Conservation (phyloP, 495 filamentous ascomycete species). For the Penicillium lagena region DNA sequence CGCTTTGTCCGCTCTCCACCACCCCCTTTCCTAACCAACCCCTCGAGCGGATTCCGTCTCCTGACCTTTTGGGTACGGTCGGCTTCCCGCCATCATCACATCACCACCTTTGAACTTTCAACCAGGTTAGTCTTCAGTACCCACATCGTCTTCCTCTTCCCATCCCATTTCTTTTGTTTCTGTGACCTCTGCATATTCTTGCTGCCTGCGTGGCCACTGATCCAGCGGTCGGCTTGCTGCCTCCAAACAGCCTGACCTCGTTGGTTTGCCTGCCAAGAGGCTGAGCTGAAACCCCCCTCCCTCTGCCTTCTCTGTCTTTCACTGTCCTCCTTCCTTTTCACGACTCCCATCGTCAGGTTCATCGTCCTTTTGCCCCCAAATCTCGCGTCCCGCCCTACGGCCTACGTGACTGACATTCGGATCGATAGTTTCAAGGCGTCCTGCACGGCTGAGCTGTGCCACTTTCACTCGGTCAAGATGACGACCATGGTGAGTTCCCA, state of each 20-base stretch:
- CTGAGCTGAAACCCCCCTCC: constrained; percentile 9
- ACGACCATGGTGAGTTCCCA: constrained; percentile 42
- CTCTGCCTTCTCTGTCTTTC: constrained; percentile 11
- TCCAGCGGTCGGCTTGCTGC: constrained; percentile 2
- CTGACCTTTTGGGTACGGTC: too few relatives aligned
- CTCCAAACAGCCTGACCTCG: background rate
- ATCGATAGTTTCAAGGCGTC: constrained; percentile 2
- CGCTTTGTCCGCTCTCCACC: background rate
- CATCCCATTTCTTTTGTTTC: background rate
- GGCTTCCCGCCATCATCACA: background rate
- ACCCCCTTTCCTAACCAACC: constrained; percentile 1
- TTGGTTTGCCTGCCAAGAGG: background rate
- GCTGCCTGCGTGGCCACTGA: background rate
- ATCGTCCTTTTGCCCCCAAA: background rate
- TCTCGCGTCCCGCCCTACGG: too few relatives aligned
- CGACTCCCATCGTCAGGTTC: constrained; percentile 3
- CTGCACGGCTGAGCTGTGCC: constrained; percentile 35
- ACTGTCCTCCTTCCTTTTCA: constrained; percentile 7
- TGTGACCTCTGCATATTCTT: background rate
- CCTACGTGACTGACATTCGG: background rate
- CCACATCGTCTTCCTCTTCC: background rate
- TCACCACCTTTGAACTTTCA: constrained; percentile 18
- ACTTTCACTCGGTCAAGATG: constrained; percentile 30
- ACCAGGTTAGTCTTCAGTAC: constrained; percentile 3
- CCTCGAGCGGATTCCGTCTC: background rate